Percentiles rank a stretch among this genome's conserved stretches.
phyloP scores from a whole-genome alignment of 2,329 filamentous ascomycete species.

The Trichoderma atroviride region DNA sequence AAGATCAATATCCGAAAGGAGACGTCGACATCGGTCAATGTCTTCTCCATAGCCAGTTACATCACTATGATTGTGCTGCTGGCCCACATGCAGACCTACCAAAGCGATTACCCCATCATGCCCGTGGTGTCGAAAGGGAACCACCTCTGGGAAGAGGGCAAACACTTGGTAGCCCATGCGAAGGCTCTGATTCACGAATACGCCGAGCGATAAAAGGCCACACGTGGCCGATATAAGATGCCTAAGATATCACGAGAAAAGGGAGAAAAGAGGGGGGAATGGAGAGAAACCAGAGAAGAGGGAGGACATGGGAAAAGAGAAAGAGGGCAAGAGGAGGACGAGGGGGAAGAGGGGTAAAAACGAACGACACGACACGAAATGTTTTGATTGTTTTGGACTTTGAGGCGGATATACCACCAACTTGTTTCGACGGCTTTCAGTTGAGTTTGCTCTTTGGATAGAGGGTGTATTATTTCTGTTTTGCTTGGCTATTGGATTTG shows the following conservation, averaged over 20 bases:
- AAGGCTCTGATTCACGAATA: constrained; percentile 38
- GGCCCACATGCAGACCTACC: constrained; percentile 65
- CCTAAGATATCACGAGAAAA: neutral
- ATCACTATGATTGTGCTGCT: constrained; percentile 73
- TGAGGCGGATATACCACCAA: constrained; percentile 16
- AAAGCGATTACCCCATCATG: constrained; percentile 62
- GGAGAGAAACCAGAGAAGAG: neutral
- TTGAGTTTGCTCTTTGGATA: neutral
- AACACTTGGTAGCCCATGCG: constrained; percentile 35
- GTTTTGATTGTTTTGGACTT: neutral
- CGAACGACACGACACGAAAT: neutral
- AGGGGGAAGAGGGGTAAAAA: neutral
- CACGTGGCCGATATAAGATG: neutral
- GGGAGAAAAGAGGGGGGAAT: too few species aligned
- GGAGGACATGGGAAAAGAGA: neutral
- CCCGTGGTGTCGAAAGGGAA: constrained; percentile 53
- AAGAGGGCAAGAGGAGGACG: neutral
- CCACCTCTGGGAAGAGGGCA: constrained; percentile 42
- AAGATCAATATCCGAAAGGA: constrained; percentile 80
- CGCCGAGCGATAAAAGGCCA: constrained; percentile 34
- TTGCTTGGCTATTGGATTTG: neutral
- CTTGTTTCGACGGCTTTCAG: neutral
- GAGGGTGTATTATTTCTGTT: neutral
- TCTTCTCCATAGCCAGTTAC: constrained; percentile 76
- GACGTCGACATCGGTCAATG: constrained; percentile 74